Evolutionary conservation across 495 filamentous ascomycete genomes (phyloP).

Genomic region (Parathielavia appendiculata): DNA sequence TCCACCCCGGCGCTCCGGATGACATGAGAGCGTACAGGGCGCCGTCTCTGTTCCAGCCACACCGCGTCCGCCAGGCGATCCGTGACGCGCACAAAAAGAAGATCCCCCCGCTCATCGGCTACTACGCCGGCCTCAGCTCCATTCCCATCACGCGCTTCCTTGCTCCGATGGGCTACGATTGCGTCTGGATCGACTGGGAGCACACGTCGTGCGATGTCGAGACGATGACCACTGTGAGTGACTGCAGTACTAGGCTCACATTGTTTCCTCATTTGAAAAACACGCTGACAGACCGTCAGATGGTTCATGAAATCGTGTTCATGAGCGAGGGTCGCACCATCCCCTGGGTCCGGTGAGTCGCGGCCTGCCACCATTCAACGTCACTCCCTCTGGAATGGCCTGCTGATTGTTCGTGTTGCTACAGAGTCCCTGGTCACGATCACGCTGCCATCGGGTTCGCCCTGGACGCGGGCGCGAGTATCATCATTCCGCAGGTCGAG

Average conservation of each 20-base stretch:
- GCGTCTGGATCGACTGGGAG: constrained; percentile 45
- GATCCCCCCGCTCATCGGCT: constrained; percentile 39
- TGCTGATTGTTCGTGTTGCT: neutral
- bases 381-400: no score
- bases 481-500: constrained; percentile 45
- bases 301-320: constrained; percentile 43
- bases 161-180: constrained; percentile 38
- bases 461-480: constrained; percentile 43
- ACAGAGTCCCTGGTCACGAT: constrained; percentile 41
- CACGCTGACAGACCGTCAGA: constrained; percentile 12
- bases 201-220: constrained; percentile 40
- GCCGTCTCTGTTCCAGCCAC: constrained; percentile 43
- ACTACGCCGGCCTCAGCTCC: constrained; percentile 36
- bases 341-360: constrained; percentile 33
- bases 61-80: constrained; percentile 40
- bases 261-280: neutral
- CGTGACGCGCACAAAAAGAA: constrained; percentile 41
- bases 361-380: neutral
- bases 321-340: constrained; percentile 38
- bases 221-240: constrained; percentile 40
- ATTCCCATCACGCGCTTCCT: constrained; percentile 33
- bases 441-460: constrained; percentile 46
- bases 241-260: no score
- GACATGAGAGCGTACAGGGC: constrained; percentile 39
- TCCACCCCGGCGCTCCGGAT: neutral